phyloP scores from a whole-genome alignment of 73 alveolate species.

The Paramecium caudatum region DNA sequence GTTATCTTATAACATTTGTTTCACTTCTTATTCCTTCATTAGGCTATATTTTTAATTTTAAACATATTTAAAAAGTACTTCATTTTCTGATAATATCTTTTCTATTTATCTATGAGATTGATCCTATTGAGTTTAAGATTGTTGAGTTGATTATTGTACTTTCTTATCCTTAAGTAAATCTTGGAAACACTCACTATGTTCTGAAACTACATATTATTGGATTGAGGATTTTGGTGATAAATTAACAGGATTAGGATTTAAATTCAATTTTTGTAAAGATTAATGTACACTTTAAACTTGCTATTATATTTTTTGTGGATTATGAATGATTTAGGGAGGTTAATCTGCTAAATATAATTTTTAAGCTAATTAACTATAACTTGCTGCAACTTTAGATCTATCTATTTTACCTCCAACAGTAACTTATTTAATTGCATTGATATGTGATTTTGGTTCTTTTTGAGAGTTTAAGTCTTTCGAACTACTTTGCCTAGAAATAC shows the following conservation, averaged over 20 bases:
- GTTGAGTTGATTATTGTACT: background rate
- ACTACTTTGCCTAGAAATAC: background rate
- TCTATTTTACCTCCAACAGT: background rate
- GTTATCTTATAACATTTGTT: slow-evolving; percentile 40
- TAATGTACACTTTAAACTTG: background rate
- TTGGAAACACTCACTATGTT: slow-evolving; percentile 27
- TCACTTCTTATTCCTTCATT: slow-evolving; percentile 34
- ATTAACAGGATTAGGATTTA: background rate
- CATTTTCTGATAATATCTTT: slow-evolving; percentile 20
- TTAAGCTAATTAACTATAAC: slow-evolving; percentile 31
- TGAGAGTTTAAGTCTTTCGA: background rate
- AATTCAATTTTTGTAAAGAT: background rate
- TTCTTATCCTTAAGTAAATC: slow-evolving; percentile 1
- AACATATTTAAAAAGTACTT: background rate
- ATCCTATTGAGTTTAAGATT: background rate
- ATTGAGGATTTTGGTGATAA: background rate
- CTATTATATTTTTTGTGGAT: background rate
- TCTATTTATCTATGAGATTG: slow-evolving; percentile 29
- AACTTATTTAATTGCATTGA: slow-evolving; percentile 13
- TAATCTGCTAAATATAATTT: background rate
- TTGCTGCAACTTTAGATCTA: slow-evolving; percentile 35
- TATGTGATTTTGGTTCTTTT: slow-evolving; percentile 25
- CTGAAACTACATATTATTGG: background rate
- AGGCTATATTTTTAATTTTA: background rate
- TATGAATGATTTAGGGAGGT: slow-evolving; percentile 21